phyloP scores from a whole-genome alignment of 805 yeast genomes.

The Teunomyces aglyptinius region DNA sequence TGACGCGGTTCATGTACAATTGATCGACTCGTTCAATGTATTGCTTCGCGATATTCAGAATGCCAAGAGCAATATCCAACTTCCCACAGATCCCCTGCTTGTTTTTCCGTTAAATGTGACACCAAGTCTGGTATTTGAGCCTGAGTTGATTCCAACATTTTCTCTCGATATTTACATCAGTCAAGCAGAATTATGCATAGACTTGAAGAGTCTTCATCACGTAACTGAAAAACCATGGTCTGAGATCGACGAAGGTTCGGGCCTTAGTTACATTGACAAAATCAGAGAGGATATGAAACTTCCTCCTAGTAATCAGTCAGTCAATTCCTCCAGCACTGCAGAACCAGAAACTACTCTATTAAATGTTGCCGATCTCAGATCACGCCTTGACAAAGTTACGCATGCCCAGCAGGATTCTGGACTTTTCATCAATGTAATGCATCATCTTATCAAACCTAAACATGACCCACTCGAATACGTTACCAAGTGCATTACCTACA shows the following conservation, averaged over 20 bases:
- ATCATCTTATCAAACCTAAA: slow-evolving; percentile 27
- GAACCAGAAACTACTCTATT: slow-evolving; percentile 19
- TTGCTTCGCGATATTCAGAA: slow-evolving; percentile 22
- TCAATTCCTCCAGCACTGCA: neutral
- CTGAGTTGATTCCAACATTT: slow-evolving; percentile 45
- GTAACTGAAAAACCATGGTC: slow-evolving; percentile 65
- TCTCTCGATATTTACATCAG: slow-evolving; percentile 57
- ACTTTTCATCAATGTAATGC: slow-evolving; percentile 20
- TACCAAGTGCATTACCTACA: slow-evolving; percentile 55
- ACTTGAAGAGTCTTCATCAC: slow-evolving; percentile 25
- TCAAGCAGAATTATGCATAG: slow-evolving; percentile 50
- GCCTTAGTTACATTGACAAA: slow-evolving; percentile 54
- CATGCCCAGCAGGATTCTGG: slow-evolving; percentile 6
- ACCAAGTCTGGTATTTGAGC: slow-evolving; percentile 38
- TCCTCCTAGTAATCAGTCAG: slow-evolving; percentile 14
- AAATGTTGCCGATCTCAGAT: slow-evolving; percentile 22
- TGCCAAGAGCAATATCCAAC: slow-evolving; percentile 32
- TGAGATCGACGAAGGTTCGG: slow-evolving; percentile 38
- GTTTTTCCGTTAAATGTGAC: slow-evolving; percentile 58
- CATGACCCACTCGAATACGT: slow-evolving; percentile 47
- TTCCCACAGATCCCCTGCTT: slow-evolving; percentile 52
- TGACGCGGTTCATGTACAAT: slow-evolving; percentile 12
- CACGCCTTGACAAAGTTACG: slow-evolving; percentile 13
- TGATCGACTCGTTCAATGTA: slow-evolving; percentile 24
- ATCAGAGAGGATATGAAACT: slow-evolving; percentile 53